Conservation (phyloP, 495 filamentous ascomycete species). For the Beverwykella pulmonaria region DNA sequence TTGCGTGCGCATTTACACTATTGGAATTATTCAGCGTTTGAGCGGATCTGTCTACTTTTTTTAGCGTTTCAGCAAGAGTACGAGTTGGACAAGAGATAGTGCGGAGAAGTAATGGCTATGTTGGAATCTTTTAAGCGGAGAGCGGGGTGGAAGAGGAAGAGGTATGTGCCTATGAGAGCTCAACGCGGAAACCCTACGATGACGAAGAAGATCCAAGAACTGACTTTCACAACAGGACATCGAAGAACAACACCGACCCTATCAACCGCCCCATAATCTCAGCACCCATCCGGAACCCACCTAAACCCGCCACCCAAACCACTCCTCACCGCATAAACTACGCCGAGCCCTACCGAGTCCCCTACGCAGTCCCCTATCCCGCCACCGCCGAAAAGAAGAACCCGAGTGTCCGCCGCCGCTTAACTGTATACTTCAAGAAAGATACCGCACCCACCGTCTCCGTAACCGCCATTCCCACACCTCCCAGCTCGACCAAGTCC, state of each 20-base stretch:
- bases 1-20: background rate
- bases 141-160: slow-evolving; percentile 1
- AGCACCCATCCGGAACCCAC: background rate
- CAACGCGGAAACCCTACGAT: background rate
- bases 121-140: background rate
- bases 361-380: background rate
- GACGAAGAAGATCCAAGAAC: background rate
- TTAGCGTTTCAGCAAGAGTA: background rate
- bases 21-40: background rate
- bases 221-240: background rate
- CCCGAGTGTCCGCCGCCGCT: background rate
- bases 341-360: background rate
- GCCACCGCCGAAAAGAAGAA: background rate
- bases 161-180: background rate
- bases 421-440: background rate
- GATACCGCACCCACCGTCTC: background rate
- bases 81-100: background rate
- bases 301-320: background rate
- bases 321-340: background rate
- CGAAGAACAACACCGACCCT: background rate
- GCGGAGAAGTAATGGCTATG: background rate
- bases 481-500: too few species aligned
- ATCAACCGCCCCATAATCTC: background rate
- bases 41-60: too few species aligned
- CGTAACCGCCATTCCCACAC: background rate